These are phyloP conservation scores for Cercospora brassicicola DNA, from an alignment of 2,329 filamentous ascomycete genomes.

Conservation along the genomic window DNA sequence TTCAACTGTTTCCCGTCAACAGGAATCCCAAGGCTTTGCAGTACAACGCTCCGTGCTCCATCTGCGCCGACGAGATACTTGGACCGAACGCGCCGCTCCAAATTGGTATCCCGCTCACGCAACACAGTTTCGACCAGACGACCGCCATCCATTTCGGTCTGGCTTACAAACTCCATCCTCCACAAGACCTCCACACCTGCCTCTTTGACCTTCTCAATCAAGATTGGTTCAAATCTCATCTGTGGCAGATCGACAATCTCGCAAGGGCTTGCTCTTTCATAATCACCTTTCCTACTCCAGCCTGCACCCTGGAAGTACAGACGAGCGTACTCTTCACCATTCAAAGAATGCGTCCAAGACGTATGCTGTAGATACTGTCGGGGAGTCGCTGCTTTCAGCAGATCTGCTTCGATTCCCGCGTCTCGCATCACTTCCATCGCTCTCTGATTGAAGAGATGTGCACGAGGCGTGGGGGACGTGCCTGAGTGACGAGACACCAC, in stretches of 20 bases:
- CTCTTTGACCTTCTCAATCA: not conserved
- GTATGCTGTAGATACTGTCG: not conserved
- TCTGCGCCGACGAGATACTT: not conserved
- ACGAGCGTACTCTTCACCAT: conserved; percentile 30
- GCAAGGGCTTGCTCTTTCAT: conserved; percentile 39
- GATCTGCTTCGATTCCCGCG: not conserved
- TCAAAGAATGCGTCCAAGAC: not conserved
- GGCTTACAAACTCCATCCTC: not conserved
- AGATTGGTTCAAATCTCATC: conserved; percentile 15
- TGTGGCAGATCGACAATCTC: conserved; percentile 42
- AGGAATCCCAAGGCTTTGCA: conserved; percentile 46
- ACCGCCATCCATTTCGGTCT: not conserved
- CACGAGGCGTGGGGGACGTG: not conserved
- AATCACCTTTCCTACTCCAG: conserved; percentile 40
- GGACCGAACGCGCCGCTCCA: not conserved
- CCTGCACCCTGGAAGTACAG: conserved; percentile 43
- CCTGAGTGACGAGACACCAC: not conserved
- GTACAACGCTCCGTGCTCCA: not conserved
- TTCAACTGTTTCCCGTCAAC: conserved; percentile 45
- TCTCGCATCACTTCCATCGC: not conserved
- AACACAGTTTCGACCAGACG: not conserved
- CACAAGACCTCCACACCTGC: not conserved
- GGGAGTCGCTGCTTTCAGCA: not conserved
- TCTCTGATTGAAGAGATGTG: not conserved
- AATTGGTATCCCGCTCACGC: not conserved